Evolutionary conservation across 2,329 filamentous ascomycete species (phyloP).

Genomic region (Ophiocordyceps camponoti-leonardi): DNA sequence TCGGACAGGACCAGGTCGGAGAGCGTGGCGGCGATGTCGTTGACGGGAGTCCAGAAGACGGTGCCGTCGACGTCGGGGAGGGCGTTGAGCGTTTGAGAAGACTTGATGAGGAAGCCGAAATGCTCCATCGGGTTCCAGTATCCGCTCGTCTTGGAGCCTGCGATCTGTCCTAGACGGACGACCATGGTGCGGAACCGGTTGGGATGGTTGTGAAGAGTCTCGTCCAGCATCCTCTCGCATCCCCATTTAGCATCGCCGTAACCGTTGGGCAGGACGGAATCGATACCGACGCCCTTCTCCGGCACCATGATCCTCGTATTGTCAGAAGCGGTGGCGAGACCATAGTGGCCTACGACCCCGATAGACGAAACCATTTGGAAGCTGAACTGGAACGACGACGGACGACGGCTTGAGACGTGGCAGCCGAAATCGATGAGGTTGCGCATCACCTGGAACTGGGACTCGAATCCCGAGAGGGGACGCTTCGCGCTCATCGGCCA

Average conservation of each 20-base stretch:
- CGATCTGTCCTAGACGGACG: constrained; percentile 32
- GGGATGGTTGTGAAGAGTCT: constrained; percentile 26
- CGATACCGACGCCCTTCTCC: constrained; percentile 22
- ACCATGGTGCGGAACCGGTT: constrained; percentile 23
- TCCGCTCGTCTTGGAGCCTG: constrained; percentile 28
- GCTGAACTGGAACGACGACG: constrained; percentile 4
- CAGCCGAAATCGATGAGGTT: constrained; percentile 27
- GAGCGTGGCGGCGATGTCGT: constrained; percentile 9
- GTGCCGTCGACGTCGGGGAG: constrained; percentile 22
- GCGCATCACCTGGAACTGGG: constrained; percentile 25
- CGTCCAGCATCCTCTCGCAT: constrained; percentile 31
- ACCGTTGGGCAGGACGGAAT: constrained; percentile 24
- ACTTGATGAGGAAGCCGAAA: constrained; percentile 30
- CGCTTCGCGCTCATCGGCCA: constrained; percentile 26
- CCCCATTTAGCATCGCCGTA: constrained; percentile 33
- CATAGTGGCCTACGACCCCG: constrained; percentile 14
- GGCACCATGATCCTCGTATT: constrained; percentile 15
- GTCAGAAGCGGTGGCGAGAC: constrained; percentile 6
- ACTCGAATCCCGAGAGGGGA: constrained; percentile 20
- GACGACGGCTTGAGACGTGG: constrained; percentile 9
- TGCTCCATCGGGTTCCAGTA: constrained; percentile 39
- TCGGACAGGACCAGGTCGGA: constrained; percentile 2
- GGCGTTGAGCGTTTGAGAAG: constrained; percentile 23
- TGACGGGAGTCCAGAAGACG: constrained; percentile 28
- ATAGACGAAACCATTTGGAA: constrained; percentile 27